Base-by-base conservation (phyloP, 116 monocot genomes). In the Iris pallida region DNA sequence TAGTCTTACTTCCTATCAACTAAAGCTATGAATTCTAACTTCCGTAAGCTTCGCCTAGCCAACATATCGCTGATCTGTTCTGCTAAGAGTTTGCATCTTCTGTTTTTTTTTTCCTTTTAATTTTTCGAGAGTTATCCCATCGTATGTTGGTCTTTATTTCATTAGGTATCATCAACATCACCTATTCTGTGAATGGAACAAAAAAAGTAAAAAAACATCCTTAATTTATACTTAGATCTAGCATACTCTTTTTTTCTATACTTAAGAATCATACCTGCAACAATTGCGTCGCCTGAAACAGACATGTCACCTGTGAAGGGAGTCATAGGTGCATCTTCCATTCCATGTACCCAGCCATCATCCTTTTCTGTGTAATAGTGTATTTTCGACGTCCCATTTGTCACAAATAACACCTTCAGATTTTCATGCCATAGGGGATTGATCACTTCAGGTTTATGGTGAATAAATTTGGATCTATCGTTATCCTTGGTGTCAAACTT, bases 301-400 rank as follows among this genome's bases (percentile, higher is more conserved):
- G 94, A 88, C 94, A 94, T 94, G 46, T 94, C 94, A n/a, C 85
- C 71, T 0, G 90, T 94, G 75, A 85, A 94, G 7, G 94, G 90
- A 56, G 83, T 80, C 30, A 94, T 81, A 7, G 89, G 94, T 16
- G 90, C 75, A 70, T 94, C 94, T 78, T 94, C 94, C 83, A 84
- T 88, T 41, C 94, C 94, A 54, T 55, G 77, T 66, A 90, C 84
- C 55, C 72, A 90, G 2, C 86, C 85, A 75, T 85, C 68, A 16
- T 83, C 72, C 58, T 83, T 77, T 60, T 71, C 65, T 0, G 90
- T 94, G 66, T 94, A 94, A 81, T 87, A 94, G 70, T 90, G 87
- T 70, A 94, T 80, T 54, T 87, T 89, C 4, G 94, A 94, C 12
- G 94, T 90, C 14, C 94, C 94, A 71, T 88, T 83, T 40, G 90